Evolutionary conservation across 2,329 filamentous ascomycete species (phyloP).

Genomic region (Talaromyces sp.): DNA sequence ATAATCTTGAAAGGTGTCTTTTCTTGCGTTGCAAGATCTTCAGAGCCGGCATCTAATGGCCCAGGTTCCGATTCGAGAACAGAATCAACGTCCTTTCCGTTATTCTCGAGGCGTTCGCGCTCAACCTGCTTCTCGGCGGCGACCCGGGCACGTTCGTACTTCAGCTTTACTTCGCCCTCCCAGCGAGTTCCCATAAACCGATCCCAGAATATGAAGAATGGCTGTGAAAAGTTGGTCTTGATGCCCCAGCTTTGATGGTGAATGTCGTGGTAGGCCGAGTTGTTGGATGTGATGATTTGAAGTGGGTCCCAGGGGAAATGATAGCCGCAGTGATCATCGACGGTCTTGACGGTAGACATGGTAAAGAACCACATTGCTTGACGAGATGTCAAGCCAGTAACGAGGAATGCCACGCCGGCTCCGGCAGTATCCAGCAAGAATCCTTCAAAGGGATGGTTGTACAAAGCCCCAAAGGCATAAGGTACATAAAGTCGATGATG

Average conservation of each 20-base stretch:
- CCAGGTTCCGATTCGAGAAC: conserved; percentile 23
- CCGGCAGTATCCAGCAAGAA: conserved; percentile 90
- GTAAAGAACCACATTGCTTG: conserved; percentile 89
- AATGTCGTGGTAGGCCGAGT: conserved; percentile 94
- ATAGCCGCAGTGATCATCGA: conserved; percentile 97
- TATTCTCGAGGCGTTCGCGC: conserved; percentile 37
- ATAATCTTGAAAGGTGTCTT: conserved; percentile 21
- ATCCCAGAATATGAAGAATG: conserved; percentile 91
- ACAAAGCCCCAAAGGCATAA: conserved; percentile 93
- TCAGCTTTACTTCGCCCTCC: conserved; percentile 59
- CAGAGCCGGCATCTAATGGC: conserved; percentile 18
- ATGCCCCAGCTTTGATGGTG: conserved; percentile 99
- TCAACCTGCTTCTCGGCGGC: conserved; percentile 55
- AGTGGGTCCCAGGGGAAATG: conserved; percentile 92
- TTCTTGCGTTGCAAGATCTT: conserved; percentile 25
- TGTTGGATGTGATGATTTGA: conserved; percentile 88
- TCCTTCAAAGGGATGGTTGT: conserved; percentile 93
- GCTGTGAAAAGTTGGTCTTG: conserved; percentile 57
- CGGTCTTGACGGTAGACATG: conserved; percentile 86
- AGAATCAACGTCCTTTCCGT: conserved; percentile 16
- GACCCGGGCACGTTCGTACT: conserved; percentile 54
- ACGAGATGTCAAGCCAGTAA: conserved; percentile 74
- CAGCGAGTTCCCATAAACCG: conserved; percentile 74
- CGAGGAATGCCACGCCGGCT: conserved; percentile 75
- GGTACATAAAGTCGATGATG: conserved; percentile 97